Conservation (phyloP, 305 asterid species). For the Fraxinus platypoda region DNA sequence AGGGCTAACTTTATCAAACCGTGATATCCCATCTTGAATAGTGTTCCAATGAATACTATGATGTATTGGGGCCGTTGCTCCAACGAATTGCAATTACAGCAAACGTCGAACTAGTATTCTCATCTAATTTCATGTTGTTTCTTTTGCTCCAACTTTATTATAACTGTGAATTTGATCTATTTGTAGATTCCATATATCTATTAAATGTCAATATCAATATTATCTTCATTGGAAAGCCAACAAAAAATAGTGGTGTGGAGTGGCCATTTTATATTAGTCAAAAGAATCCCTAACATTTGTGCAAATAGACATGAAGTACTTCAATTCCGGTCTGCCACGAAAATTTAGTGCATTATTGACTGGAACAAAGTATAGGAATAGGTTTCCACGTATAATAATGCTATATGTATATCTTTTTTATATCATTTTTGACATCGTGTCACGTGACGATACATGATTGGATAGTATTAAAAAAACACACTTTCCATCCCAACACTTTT, state of each 20-base stretch:
- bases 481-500: background rate
- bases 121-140: too few species aligned
- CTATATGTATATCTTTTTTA: too few species aligned
- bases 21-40: background rate
- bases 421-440: background rate
- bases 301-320: background rate
- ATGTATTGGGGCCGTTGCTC: background rate
- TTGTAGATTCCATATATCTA: background rate
- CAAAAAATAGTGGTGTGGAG: background rate
- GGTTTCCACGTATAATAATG: background rate
- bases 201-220: background rate
- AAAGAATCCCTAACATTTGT: background rate
- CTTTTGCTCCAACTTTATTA: background rate
- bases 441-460: background rate
- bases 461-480: background rate
- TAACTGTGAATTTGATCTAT: background rate
- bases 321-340: constrained; percentile 25
- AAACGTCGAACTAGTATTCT: too few species aligned
- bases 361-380: background rate
- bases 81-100: background rate
- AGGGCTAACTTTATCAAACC: background rate
- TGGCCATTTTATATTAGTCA: background rate
- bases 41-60: background rate
- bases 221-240: background rate
- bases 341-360: background rate